Evolutionary conservation across 805 yeast species (phyloP).

Genomic region (Wickerhamiella hasegawae): DNA sequence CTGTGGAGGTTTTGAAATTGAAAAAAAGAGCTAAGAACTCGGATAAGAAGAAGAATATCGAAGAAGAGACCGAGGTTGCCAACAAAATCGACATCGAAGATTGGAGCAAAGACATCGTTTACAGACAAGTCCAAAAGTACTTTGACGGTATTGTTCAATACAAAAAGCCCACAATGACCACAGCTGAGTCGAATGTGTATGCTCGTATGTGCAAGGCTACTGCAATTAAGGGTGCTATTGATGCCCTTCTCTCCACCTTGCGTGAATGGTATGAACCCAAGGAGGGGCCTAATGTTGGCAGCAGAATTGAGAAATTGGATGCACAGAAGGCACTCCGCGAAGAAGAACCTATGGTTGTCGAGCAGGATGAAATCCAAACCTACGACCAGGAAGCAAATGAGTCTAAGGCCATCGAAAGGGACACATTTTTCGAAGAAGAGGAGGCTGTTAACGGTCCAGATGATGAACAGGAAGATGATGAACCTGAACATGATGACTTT

Average conservation of each 20-base stretch:
- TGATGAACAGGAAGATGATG: slow-evolving; percentile 18
- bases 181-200: slow-evolving; percentile 21
- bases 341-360: too few species aligned
- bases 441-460: slow-evolving; percentile 12
- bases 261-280: slow-evolving; percentile 5
- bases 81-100: slow-evolving; percentile 10
- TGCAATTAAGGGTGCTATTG: slow-evolving; percentile 8
- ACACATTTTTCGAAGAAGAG: slow-evolving; percentile 9
- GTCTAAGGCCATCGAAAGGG: too few species aligned
- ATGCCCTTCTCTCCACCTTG: slow-evolving; percentile 3
- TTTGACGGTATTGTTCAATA: slow-evolving; percentile 2
- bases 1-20: slow-evolving; percentile 21
- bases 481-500: slow-evolving; percentile 29
- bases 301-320: neutral
- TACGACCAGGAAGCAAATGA: too few species aligned
- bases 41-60: slow-evolving; percentile 1
- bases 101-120: slow-evolving; percentile 9
- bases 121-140: slow-evolving; percentile 9
- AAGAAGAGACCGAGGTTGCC: slow-evolving; percentile 13
- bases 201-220: slow-evolving; percentile 25
- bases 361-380: too few species aligned
- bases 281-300: neutral
- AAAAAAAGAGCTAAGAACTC: slow-evolving; percentile 14
- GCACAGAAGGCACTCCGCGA: too few species aligned
- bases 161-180: slow-evolving; percentile 9